phyloP scores from a whole-genome alignment of 2,329 filamentous ascomycete genomes.

The Fusarium subtropicale region DNA sequence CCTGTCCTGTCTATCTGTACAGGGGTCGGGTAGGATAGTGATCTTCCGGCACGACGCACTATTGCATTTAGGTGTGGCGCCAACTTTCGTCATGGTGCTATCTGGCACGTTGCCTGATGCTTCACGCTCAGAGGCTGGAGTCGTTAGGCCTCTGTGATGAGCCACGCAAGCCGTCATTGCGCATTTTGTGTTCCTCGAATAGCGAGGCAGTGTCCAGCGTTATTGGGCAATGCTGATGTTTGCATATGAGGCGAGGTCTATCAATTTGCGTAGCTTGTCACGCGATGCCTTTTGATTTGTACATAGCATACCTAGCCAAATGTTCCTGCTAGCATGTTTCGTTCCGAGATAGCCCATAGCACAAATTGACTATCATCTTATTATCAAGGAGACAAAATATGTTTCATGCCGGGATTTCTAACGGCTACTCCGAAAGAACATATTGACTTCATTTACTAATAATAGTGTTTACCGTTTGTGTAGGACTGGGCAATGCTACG shows the following conservation, averaged over 20 bases:
- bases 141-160: constrained; percentile 10
- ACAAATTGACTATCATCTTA: neutral
- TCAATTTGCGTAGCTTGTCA: constrained; percentile 20
- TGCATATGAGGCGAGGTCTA: constrained; percentile 17
- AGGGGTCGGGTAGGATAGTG: constrained; percentile 21
- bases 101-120: constrained; percentile 36
- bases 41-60: constrained; percentile 25
- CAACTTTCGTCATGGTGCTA: constrained; percentile 37
- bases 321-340: neutral
- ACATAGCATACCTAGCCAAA: neutral
- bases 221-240: neutral
- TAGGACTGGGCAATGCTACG: neutral
- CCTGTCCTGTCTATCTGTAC: constrained; percentile 1
- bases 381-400: neutral
- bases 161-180: constrained; percentile 23
- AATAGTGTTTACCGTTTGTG: neutral
- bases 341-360: neutral
- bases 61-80: constrained; percentile 35
- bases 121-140: constrained; percentile 36
- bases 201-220: constrained; percentile 17
- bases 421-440: neutral
- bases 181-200: constrained; percentile 3
- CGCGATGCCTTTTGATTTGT: constrained; percentile 6
- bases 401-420: neutral
- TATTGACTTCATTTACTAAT: neutral